Evolutionary conservation across 2,329 filamentous ascomycete genomes (phyloP), one percentile per base, ranked within the genome.

Genomic region (Myriangium duriaei): DNA sequence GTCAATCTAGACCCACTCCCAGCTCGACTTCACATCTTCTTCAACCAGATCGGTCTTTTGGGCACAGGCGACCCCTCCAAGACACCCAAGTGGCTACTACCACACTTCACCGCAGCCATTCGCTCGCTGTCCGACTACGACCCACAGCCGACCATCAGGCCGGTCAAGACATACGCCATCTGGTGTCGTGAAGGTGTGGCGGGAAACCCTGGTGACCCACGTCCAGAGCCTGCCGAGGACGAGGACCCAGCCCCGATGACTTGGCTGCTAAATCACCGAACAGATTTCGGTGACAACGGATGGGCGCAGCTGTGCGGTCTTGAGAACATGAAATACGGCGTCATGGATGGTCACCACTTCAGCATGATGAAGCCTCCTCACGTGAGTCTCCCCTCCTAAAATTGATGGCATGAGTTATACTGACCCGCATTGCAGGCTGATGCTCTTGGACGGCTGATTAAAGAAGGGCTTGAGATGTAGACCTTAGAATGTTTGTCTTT

Each of bases 151-250:
- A 74, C 81, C 51, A 64, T 76, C 24, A 63, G 67, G 32, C 72
- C 71, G 28, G 76, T 79, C 28, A 69, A 71, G 14, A 73, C 76
- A 3, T 72, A 71, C 45, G 65, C 74, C 28, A 74, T 85, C 48
- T 85, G 79, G 75, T 81, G 77, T 51, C 72, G 76, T 45, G 78
- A 85, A 42, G 80, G 80, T 44, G 77, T 85, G 3, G 82, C 78
- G 62, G 71, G 77, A 45, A 63, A 71, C 39, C 73, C 76, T 4
- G 68, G 69, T 34, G 77, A 81, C 54, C 77, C 76, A 29, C 67
- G 73, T 30, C 77, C 78, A 64, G 49, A 78, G 68, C 59, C 78
- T 69, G 51, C 72, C 71, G 54, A 68, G 53, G 65, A 64, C 43
- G 66, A 68, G 54, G 66, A 69, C 44, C 65, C 65, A 39, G 63